Percentiles rank a stretch among this genome's conserved stretches.
These are phyloP conservation scores for Aspergillus egyptiacus DNA, from an alignment of 495 filamentous ascomycete genomes.

Conservation along the genomic window DNA sequence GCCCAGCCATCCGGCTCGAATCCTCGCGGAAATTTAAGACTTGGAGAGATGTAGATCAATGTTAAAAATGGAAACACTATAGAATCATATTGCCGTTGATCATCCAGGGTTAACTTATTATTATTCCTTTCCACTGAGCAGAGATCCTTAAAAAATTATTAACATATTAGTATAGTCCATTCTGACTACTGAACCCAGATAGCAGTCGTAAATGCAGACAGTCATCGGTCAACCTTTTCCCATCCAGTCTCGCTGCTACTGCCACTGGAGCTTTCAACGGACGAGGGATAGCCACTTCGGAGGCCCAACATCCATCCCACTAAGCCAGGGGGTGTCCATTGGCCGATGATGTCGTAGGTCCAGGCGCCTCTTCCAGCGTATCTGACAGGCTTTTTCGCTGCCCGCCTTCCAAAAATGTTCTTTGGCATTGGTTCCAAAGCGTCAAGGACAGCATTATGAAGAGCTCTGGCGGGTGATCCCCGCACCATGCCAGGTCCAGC, in stretches of 20 bases:
- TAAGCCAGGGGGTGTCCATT: conserved; percentile 70
- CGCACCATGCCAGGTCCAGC: conserved; percentile 40
- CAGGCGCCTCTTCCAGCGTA: conserved; percentile 76
- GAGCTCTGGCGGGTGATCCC: conserved; percentile 63
- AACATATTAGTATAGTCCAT: not conserved
- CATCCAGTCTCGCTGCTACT: conserved; percentile 37
- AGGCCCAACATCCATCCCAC: conserved; percentile 89
- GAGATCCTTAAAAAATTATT: conserved; percentile 3
- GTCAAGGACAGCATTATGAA: conserved; percentile 86
- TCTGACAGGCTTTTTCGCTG: conserved; percentile 45
- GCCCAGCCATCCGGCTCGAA: no score
- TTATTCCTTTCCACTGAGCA: conserved; percentile 8
- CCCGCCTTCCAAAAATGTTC: conserved; percentile 36
- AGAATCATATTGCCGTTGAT: not conserved
- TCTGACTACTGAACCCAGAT: not conserved
- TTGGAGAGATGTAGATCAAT: not conserved
- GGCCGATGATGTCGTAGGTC: conserved; percentile 79
- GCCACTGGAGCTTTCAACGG: conserved; percentile 24
- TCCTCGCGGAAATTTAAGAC: no score
- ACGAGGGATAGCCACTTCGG: conserved; percentile 30
- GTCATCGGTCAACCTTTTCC: conserved; percentile 26
- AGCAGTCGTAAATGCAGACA: not conserved
- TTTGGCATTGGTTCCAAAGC: conserved; percentile 52
- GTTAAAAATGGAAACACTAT: not conserved
- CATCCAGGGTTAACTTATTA: not conserved